Base-by-base conservation (phyloP, 768 basidiomycete genomes). In the Daedalea quercina region DNA sequence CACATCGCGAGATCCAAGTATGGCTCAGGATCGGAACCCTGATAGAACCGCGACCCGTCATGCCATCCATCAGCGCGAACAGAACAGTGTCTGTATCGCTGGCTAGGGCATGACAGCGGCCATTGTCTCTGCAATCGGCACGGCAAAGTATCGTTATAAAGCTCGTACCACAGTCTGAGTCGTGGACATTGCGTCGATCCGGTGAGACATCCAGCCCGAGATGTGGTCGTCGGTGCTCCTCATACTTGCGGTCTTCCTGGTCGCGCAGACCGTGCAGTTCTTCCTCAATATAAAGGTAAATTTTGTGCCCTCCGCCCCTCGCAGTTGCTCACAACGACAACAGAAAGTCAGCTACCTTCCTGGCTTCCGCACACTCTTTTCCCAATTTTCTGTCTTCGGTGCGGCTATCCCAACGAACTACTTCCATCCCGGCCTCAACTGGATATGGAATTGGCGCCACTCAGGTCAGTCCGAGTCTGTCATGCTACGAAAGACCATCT, bases 401-500 rank as follows among this genome's bases (percentile, higher is more conserved):
- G 41, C 42, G 19, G n/a, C 43, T 19, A 22, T 52, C 24, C 51
- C 51, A 7, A 52, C 51, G 12, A 23, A 11, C 11, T 44, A 22
- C 22, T 31, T 52, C 26, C 43, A 52, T 34, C 51, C 51, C 20
- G 51, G 51, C n/a, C 25, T 52, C 17, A 43, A 44, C 31, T 52
- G 51, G 51, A n/a, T 20, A 3, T 52, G 51, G 51, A 6, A 15
- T 6, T 52, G 51, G 51, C 26, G 48, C 7, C 26, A 37, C 2
- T 22, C 11, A 7, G 33, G 48, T 50, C 3, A 35, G 48, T 35
- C 19, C 15, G 17, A 35, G 9, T 9, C 34, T 35, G 9, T 35
- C 34, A 17, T 17, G n/a, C n/a, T n/a, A n/a, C n/a, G n/a, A n/a
- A n/a, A n/a, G n/a, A n/a, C n/a, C 40, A 42, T 50, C 2, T 19